Evolutionary conservation across 2,329 filamentous ascomycete species (phyloP), one percentile per base, ranked within the genome.

Genomic region (Fusarium graminum): DNA sequence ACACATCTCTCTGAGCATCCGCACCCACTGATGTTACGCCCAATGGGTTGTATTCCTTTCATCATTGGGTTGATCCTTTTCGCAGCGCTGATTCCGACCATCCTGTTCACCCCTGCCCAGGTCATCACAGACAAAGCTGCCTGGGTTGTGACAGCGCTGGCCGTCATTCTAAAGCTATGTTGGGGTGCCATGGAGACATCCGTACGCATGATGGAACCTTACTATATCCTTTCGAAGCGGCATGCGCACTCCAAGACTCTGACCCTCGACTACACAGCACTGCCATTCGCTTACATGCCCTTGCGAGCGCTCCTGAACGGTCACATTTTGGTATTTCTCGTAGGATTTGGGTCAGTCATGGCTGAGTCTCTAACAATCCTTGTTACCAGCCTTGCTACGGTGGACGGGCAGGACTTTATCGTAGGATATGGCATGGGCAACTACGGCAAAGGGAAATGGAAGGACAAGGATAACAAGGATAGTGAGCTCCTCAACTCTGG

Each of bases 171-270:
- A 70, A 92, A 91, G 75, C 82, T 92, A 22, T 80, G 84, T 43
- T 93, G 90, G 90, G 85, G 85, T 61, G 85, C 86, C 4, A 81
- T 92, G 62, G 91, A 92, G 71, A 89, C 86, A 55, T 85, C 88
- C 26, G 83, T 92, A 44, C 88, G 90, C 40, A 89, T 92, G 83
- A 86, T 92, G 76, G 89, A 92, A 75, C 90, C 90, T 3, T 93
- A 90, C 72, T 91, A 89, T 73, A 86, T 91, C 59, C 84, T 93
- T 3, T 89, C 86, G 14, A 81, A 82, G 51, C 85, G 90, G 5
- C 86, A 90, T 65, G 90, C 90, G 5, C 85, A 88, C 1, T 81
- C 89, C 8, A 86, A 83, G 66, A 89, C 87, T 3, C 82, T 93
- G 8, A 89, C 87, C 0, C 83, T 92, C 11, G 90, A 93, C 76